Base-by-base conservation (phyloP, 257 asterid species). In the Nemophila menziesii region DNA sequence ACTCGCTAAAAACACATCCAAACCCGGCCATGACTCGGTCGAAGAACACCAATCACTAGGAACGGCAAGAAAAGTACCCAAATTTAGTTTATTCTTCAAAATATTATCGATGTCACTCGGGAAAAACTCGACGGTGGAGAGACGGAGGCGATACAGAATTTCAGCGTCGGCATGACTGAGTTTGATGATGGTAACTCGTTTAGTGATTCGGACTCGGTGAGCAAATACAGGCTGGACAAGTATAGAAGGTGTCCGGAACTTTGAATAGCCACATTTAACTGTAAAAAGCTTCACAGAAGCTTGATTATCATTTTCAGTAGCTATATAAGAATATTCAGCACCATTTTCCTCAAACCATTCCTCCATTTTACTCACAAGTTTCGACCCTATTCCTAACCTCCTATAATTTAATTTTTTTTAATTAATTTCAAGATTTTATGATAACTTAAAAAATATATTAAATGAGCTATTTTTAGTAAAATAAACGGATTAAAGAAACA, bases 281-380 rank as follows among this genome's bases (percentile, higher is more conserved):
- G 84, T 86, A 69, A 86, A 86, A 49, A 86, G 85, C 0, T 69
- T 34, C 0, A 86, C 69, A 8, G 97, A 82, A 3, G 94, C 84
- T n/a, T 62, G 46, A 55, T 86, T 86, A 73, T 86, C 94, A n/a
- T 57, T 82, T 60, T 86, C 97, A 0, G 94, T 79, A 1, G 97
- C 94, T 75, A 86, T 82, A 60, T 82, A 86, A 0, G 93, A 72
- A 69, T 86, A 82, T 46, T 79, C 87, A 5, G 86, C 93, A 3
- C 92, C 94, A 52, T 77, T 82, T 43, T 73, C 74, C 18, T 46
- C 53, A 23, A 86, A 82, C 97, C 97, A 82, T 11, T 62, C 63
- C 23, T 86, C 97, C 56, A 86, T 61, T 55, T 40, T 40, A 1
- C 67, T 55, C 33, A 86, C 93, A 4, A 86, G 62, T 54, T 79